Percentiles rank a stretch among this genome's conserved stretches.
Evolutionary conservation across 176 grass and related monocot genomes (phyloP).

Genomic region (Carex scoparia): DNA sequence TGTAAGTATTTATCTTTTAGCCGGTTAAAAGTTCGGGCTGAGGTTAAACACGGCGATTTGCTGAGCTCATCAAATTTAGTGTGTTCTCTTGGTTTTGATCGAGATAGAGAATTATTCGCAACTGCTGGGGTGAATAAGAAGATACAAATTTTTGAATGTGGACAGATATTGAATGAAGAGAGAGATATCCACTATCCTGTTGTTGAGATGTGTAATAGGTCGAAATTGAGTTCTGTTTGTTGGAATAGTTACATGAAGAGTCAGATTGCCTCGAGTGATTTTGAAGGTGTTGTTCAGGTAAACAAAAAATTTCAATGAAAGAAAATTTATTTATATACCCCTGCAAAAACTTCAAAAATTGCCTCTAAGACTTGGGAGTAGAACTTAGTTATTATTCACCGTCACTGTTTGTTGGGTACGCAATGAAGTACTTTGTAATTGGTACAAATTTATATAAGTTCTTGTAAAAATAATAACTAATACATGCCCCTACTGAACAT

Average conservation of each 20-base stretch:
- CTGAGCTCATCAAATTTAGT: conserved; percentile 95
- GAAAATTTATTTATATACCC: background rate
- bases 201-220: conserved; percentile 92
- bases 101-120: conserved; percentile 93
- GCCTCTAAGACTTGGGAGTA: background rate
- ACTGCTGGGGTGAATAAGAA: conserved; percentile 99
- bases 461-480: background rate
- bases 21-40: conserved; percentile 74
- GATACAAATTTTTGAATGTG: conserved; percentile 96
- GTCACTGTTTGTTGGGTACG: background rate
- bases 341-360: background rate
- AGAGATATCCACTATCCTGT: conserved; percentile 97
- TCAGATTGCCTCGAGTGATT: conserved; percentile 96
- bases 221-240: conserved; percentile 89
- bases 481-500: background rate
- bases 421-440: background rate
- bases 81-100: conserved; percentile 89
- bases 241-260: conserved; percentile 98
- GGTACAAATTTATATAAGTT: background rate
- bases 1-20: conserved; percentile 89
- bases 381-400: background rate
- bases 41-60: conserved; percentile 85
- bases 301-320: background rate
- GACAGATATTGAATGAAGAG: conserved; percentile 85
- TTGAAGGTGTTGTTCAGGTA: conserved; percentile 98